Evolutionary conservation across 2,329 filamentous ascomycete genomes (phyloP).

Genomic region (Drechslerella coelobrocha): DNA sequence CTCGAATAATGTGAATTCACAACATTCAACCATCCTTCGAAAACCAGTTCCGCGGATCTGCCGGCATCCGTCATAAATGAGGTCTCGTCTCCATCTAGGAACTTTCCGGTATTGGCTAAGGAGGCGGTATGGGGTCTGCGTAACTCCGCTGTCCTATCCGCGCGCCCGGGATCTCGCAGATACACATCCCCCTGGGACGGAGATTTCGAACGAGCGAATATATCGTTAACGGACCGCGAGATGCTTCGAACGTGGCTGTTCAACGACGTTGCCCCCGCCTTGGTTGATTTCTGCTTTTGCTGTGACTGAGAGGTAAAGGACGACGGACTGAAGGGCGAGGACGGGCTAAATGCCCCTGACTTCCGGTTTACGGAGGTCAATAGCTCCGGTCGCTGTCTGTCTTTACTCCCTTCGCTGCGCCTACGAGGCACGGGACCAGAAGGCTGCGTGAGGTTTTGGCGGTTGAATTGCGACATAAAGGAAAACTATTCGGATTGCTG

Average conservation of each 20-base stretch:
- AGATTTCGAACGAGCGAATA: constrained; percentile 55
- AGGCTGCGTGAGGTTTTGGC: constrained; percentile 49
- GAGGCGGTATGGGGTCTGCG: constrained; percentile 39
- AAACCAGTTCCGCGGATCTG: constrained; percentile 48
- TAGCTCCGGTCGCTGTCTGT: constrained; percentile 49
- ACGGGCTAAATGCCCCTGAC: constrained; percentile 47
- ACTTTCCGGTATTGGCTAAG: constrained; percentile 30
- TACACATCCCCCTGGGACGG: constrained; percentile 53
- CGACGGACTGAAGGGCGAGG: constrained; percentile 41
- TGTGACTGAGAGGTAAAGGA: constrained; percentile 10
- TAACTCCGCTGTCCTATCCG: constrained; percentile 21
- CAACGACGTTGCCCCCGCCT: constrained; percentile 51
- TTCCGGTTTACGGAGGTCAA: constrained; percentile 44
- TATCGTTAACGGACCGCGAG: constrained; percentile 56
- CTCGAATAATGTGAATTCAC: constrained; percentile 55
- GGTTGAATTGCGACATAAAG: constrained; percentile 50
- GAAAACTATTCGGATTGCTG: constrained; percentile 34
- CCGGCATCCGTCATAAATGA: constrained; percentile 35
- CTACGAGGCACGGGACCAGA: constrained; percentile 50
- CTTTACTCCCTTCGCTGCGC: constrained; percentile 51
- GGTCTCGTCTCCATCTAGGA: constrained; percentile 40
- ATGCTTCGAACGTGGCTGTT: constrained; percentile 55
- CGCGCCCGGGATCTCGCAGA: constrained; percentile 36
- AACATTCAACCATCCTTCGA: constrained; percentile 55
- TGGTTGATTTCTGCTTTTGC: constrained; percentile 32